These are phyloP conservation scores for Penicillium sp. DNA, from an alignment of 2,329 filamentous ascomycete species.

Conservation along the genomic window DNA sequence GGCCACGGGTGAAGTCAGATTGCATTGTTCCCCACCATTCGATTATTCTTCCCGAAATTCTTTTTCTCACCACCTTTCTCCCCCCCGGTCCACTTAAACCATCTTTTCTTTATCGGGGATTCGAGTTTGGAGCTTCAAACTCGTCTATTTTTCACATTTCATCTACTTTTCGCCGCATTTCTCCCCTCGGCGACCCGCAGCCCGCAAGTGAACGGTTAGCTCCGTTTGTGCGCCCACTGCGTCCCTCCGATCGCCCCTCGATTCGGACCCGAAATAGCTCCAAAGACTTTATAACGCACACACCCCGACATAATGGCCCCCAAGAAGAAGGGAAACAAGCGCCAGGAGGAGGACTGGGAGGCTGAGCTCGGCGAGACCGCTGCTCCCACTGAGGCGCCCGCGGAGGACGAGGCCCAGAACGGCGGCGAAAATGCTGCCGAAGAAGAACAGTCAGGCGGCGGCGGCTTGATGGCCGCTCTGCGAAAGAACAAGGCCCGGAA, in stretches of 20 bases:
- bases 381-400: slow-evolving; percentile 49
- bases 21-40: slow-evolving; percentile 25
- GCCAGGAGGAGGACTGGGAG: slow-evolving; percentile 89
- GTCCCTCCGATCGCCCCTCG: slow-evolving; percentile 19
- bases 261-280: slow-evolving; percentile 15
- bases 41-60: slow-evolving; percentile 31
- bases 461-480: slow-evolving; percentile 76
- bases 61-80: slow-evolving; percentile 23
- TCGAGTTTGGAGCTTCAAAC: slow-evolving; percentile 9
- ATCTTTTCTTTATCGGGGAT: slow-evolving; percentile 27
- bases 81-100: slow-evolving; percentile 21
- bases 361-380: slow-evolving; percentile 80
- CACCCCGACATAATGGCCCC: slow-evolving; percentile 68
- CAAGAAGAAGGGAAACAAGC: slow-evolving; percentile 93
- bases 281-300: slow-evolving; percentile 6
- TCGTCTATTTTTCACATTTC: slow-evolving; percentile 9
- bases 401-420: slow-evolving; percentile 49
- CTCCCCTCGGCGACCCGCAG: slow-evolving; percentile 5
- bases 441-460: slow-evolving; percentile 61
- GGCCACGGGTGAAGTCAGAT: slow-evolving; percentile 21
- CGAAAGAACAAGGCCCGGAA: slow-evolving; percentile 82
- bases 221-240: slow-evolving; percentile 31
- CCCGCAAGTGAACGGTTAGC: slow-evolving; percentile 30
- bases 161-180: slow-evolving; percentile 7
- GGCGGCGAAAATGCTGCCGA: slow-evolving; percentile 53